Evolutionary conservation across 75 land plant species (phyloP).

Genomic region (Picea glauca): DNA sequence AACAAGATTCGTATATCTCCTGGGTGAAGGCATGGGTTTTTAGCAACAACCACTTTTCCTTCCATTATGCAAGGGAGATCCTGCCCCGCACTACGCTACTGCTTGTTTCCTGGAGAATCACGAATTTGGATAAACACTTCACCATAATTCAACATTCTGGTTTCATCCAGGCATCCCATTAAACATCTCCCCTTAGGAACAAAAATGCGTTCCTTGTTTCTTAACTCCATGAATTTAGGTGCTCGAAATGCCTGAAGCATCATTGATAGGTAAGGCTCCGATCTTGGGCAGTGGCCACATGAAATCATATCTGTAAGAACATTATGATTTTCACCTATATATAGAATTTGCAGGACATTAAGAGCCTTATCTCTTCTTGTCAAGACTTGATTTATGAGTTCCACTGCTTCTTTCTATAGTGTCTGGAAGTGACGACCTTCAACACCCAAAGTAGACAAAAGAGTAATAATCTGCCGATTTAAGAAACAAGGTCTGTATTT

Average conservation of each 20-base stretch:
- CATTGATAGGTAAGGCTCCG: slow-evolving; percentile 78
- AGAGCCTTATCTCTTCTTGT: slow-evolving; percentile 45
- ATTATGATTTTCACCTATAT: slow-evolving; percentile 43
- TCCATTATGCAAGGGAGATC: slow-evolving; percentile 25
- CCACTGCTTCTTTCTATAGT: slow-evolving; percentile 54
- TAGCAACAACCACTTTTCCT: slow-evolving; percentile 77
- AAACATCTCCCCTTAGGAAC: slow-evolving; percentile 69
- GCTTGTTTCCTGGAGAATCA: slow-evolving; percentile 12
- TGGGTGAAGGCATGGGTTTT: slow-evolving; percentile 91
- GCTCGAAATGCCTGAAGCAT: slow-evolving; percentile 72
- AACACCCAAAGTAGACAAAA: slow-evolving; percentile 85
- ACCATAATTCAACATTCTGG: slow-evolving; percentile 67
- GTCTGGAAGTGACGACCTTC: slow-evolving; percentile 49
- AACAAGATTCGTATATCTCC: slow-evolving; percentile 77
- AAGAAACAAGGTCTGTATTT: slow-evolving; percentile 68
- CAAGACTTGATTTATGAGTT: slow-evolving; percentile 54
- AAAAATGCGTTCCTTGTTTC: slow-evolving; percentile 61
- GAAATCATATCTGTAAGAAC: slow-evolving; percentile 57
- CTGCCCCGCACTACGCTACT: not conserved
- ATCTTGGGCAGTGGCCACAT: slow-evolving; percentile 63
- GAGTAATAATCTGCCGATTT: slow-evolving; percentile 80
- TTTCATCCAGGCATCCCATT: slow-evolving; percentile 97
- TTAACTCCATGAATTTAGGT: slow-evolving; percentile 60
- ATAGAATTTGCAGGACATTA: slow-evolving; percentile 54
- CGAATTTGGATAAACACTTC: slow-evolving; percentile 84